phyloP scores from a whole-genome alignment of 768 basidiomycete species.

The Lactarius pseudohatsudake region DNA sequence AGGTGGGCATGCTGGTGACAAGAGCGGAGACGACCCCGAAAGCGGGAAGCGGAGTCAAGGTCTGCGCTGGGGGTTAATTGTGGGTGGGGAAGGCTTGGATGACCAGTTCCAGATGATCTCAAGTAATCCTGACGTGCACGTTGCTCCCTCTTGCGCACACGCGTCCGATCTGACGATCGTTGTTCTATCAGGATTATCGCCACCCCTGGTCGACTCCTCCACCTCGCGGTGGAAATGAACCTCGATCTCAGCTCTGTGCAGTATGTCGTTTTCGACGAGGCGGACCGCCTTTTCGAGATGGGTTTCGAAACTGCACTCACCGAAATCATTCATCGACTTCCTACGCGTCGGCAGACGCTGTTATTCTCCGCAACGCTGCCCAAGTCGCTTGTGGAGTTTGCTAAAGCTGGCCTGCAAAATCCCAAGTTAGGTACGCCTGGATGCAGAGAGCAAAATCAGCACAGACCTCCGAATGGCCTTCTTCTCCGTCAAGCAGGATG shows the following conservation, averaged over 20 bases:
- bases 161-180: slow-evolving; percentile 21
- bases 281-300: slow-evolving; percentile 97
- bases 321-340: slow-evolving; percentile 89
- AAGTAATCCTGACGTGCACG: slow-evolving; percentile 92
- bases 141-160: slow-evolving; percentile 27
- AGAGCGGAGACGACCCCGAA: slow-evolving; percentile 48
- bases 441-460: slow-evolving; percentile 95
- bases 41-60: slow-evolving; percentile 56
- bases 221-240: slow-evolving; percentile 96
- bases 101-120: slow-evolving; percentile 97
- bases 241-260: slow-evolving; percentile 84
- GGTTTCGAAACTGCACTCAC: slow-evolving; percentile 91
- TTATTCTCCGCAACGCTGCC: slow-evolving; percentile 97
- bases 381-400: slow-evolving; percentile 94
- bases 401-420: slow-evolving; percentile 92
- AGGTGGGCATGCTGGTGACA: slow-evolving; percentile 74
- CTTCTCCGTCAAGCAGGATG: slow-evolving; percentile 86
- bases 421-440: slow-evolving; percentile 95
- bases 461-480: slow-evolving; percentile 92
- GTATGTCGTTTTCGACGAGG: slow-evolving; percentile 96
- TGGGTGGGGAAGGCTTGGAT: slow-evolving; percentile 94
- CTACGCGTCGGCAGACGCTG: slow-evolving; percentile 83
- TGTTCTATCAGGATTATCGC: slow-evolving; percentile 76
- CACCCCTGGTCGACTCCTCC: slow-evolving; percentile 96
- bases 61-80: slow-evolving; percentile 89